These are phyloP conservation scores for Globisporangium emineosum DNA, from an alignment of 352 stramenopile species.

Conservation along the genomic window DNA sequence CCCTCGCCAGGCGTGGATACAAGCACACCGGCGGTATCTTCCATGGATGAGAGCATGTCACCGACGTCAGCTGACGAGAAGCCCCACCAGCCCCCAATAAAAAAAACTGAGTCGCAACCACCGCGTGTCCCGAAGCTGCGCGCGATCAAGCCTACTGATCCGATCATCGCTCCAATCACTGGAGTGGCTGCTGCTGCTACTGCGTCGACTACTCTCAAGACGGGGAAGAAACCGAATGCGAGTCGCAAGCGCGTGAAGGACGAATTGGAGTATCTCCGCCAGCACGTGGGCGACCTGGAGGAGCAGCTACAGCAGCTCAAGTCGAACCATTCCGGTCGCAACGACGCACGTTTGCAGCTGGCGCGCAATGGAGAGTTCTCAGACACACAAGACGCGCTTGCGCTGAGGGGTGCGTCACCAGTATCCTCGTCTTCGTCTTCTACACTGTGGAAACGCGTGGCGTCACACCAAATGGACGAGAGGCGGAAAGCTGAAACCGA, in stretches of 20 bases:
- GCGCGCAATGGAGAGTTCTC: background rate
- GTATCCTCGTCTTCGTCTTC: background rate
- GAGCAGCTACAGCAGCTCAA: constrained; percentile 9
- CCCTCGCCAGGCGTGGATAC: no score
- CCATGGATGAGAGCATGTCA: background rate
- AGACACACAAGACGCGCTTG: background rate
- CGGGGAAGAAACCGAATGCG: background rate
- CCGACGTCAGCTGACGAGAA: background rate
- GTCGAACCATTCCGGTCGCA: no score
- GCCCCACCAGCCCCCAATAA: background rate
- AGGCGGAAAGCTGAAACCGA: constrained; percentile 1
- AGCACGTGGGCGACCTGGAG: constrained; percentile 8
- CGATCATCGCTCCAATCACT: background rate
- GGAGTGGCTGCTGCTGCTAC: background rate
- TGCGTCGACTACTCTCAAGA: background rate
- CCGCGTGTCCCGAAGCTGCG: background rate
- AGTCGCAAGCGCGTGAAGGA: constrained; percentile 4
- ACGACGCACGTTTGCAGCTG: background rate
- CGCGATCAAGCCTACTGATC: background rate
- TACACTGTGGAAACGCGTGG: constrained; percentile 4
- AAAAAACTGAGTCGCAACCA: background rate
- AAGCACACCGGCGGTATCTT: background rate
- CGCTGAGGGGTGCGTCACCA: background rate
- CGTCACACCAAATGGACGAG: constrained; percentile 5
- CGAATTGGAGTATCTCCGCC: constrained; percentile 5